Percentiles rank a stretch among this genome's conserved stretches.
Evolutionary conservation across 208 protist species (phyloP).

Genomic region (Trypanosoma caninum): DNA sequence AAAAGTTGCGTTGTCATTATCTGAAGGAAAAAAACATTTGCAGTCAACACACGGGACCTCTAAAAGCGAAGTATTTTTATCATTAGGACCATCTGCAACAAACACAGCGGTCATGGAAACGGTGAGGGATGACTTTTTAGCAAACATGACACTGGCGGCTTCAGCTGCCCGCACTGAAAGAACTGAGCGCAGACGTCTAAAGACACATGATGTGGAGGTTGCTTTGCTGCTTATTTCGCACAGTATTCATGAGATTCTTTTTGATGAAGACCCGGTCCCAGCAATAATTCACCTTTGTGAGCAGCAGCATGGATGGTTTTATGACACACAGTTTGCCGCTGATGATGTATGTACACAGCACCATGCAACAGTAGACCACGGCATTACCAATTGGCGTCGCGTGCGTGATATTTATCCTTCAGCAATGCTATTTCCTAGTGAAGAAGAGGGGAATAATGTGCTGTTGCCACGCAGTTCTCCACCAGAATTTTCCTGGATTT

Average conservation of each 20-base stretch:
- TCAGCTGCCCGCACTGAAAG: too few relatives aligned
- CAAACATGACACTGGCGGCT: too few relatives aligned
- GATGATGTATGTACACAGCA: conserved; percentile 42
- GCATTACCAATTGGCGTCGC: conserved; percentile 55
- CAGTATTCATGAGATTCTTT: conserved; percentile 46
- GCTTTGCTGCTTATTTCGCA: conserved; percentile 29
- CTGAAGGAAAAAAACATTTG: neutral
- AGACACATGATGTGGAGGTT: conserved; percentile 33
- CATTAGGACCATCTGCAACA: too few relatives aligned
- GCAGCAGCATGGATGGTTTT: conserved; percentile 44
- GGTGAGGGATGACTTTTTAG: too few relatives aligned
- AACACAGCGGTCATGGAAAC: neutral
- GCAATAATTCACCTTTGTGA: conserved; percentile 42
- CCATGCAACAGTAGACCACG: conserved; percentile 37
- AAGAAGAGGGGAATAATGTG: conserved; percentile 11
- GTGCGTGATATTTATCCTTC: conserved; percentile 54
- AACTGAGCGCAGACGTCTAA: conserved; percentile 22
- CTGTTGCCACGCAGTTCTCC: conserved; percentile 29
- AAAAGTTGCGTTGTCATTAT: neutral
- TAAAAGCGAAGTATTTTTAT: neutral
- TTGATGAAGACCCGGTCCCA: conserved; percentile 62
- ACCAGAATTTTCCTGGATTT: conserved; percentile 57
- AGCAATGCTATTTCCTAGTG: conserved; percentile 43
- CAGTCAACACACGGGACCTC: too few relatives aligned
- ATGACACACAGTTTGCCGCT: conserved; percentile 68